Base-by-base conservation (phyloP, 108 stramenopile species). In the Nitzschia palea region DNA sequence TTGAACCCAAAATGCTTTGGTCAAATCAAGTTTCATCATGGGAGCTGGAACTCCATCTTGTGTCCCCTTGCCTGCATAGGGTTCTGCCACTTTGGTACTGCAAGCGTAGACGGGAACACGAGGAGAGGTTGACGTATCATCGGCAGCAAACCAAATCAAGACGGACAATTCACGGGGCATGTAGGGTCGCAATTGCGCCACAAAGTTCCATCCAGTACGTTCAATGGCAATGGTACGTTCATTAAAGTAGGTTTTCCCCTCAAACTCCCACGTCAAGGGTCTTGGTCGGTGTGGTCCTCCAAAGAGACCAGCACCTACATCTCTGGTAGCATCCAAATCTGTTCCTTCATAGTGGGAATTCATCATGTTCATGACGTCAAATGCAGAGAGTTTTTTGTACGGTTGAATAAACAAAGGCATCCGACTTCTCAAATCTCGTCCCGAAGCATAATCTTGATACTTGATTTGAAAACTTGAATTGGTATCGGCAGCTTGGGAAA, bases 341-440 rank as follows among this genome's bases (percentile, higher is more conserved):
- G 84, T 84, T 4, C 66, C 80, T 79, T 90, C 89, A 43, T 82
- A 90, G 62, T 90, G 89, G 23, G 59, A 78, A 34, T 77, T 66
- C 89, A 90, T 87, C 55, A 75, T 40, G 3, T 67, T 53, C 66
- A 76, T 73, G 12, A 84, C 73, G 53, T 87, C 84, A n/a, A 22
- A 25, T 25, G 71, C 42, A 37, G 73, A 62, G n/a, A 90, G 44
- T 55, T 81, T 79, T 27, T 68, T 35, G 32, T 71, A 40, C 20
- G 89, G 89, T 64, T 65, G 54, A 35, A 90, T 67, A 26, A 56
- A 90, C 20, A 90, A 68, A 4, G 89, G 89, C 89, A 90, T 90
- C 20, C 85, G 79, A 32, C 78, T 64, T 10, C 53, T 70, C 37
- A 83, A 55, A 62, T 90, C 65, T 20, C 47, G 22, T 37, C 89